Conservation (phyloP, 2,329 filamentous ascomycete species). For the Lasiodiplodia citricola region DNA sequence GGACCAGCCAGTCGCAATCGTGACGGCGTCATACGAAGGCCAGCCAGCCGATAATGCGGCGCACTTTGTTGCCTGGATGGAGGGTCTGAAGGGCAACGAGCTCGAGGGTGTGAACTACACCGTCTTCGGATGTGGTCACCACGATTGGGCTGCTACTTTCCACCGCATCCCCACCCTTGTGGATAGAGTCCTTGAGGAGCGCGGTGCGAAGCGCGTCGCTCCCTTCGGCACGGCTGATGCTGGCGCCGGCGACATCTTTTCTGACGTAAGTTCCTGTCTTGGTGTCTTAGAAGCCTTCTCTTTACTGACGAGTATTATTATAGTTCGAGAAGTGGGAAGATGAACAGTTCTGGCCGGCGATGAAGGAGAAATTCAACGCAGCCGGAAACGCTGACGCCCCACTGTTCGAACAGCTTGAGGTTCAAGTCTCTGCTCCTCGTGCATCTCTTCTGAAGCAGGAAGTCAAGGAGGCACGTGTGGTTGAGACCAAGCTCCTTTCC, state of each 20-base stretch:
- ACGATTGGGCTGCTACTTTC: constrained; percentile 50
- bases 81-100: constrained; percentile 35
- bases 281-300: no score
- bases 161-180: constrained; percentile 48
- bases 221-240: constrained; percentile 44
- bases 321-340: constrained; percentile 49
- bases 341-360: constrained; percentile 43
- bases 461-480: constrained; percentile 43
- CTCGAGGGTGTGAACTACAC: constrained; percentile 44
- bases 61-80: constrained; percentile 49
- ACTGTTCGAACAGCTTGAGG: constrained; percentile 37
- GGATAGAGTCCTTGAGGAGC: constrained; percentile 37
- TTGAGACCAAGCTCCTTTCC: constrained; percentile 40
- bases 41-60: constrained; percentile 51
- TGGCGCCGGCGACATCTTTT: constrained; percentile 47
- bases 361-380: constrained; percentile 39
- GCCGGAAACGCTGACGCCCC: constrained; percentile 29
- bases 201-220: constrained; percentile 40
- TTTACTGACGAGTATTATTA: background rate
- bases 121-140: constrained; percentile 50
- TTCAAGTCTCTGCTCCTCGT: constrained; percentile 42
- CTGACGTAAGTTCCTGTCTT: constrained; percentile 31
- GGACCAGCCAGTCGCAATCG: constrained; percentile 45
- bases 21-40: constrained; percentile 51
- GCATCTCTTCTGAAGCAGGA: constrained; percentile 45